phyloP scores from a whole-genome alignment of 2,329 filamentous ascomycete species.

The Colletotrichum orbiculare region DNA sequence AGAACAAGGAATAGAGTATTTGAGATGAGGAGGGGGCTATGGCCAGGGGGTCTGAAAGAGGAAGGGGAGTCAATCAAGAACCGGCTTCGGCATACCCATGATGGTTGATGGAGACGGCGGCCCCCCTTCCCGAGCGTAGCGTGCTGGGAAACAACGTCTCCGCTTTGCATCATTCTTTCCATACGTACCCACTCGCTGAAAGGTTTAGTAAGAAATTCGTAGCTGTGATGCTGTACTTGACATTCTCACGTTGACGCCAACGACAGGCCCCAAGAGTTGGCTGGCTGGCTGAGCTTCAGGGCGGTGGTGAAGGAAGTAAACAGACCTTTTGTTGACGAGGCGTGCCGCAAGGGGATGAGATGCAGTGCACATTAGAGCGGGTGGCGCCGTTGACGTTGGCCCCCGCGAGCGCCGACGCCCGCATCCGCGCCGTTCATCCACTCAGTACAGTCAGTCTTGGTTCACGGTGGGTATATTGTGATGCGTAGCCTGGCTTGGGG shows the following conservation, averaged over 20 bases:
- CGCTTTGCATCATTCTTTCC: constrained; percentile 10
- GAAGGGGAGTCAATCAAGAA: constrained; percentile 7
- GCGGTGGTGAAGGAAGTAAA: too few species aligned
- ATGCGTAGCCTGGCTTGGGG: too few species aligned
- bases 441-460: too few species aligned
- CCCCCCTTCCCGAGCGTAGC: constrained; percentile 10
- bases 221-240: too few species aligned
- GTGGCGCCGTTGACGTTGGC: constrained; percentile 28
- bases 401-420: background rate
- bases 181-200: background rate
- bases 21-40: constrained; percentile 7
- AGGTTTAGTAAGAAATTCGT: constrained; percentile 1
- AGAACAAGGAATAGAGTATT: background rate
- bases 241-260: too few species aligned
- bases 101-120: constrained; percentile 10
- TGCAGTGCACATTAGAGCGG: constrained; percentile 10
- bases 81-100: constrained; percentile 18
- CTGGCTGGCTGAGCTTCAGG: too few species aligned
- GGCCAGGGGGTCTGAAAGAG: constrained; percentile 17
- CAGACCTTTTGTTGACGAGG: too few species aligned
- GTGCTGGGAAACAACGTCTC: background rate
- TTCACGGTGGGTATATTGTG: too few species aligned
- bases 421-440: background rate
- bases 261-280: too few species aligned
- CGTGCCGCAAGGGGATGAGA: background rate